phyloP scores from a whole-genome alignment of 1,284 basidiomycete genomes.

The Termitomyces sp. region DNA sequence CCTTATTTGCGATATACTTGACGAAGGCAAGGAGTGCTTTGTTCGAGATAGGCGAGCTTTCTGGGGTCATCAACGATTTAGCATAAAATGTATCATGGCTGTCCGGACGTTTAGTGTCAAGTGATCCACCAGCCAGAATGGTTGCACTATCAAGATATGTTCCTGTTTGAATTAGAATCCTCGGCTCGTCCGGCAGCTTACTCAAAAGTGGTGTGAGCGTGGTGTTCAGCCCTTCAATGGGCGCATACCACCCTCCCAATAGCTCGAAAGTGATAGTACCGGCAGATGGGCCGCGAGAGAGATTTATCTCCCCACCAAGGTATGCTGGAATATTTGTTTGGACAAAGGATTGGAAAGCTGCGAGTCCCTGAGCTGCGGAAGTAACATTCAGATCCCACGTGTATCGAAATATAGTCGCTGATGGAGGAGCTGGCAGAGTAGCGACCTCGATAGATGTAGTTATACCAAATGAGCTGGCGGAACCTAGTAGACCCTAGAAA shows the following conservation, averaged over 20 bases:
- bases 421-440: constrained; percentile 37
- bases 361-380: constrained; percentile 28
- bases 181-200: constrained; percentile 19
- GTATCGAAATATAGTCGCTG: constrained; percentile 34
- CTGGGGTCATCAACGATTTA: constrained; percentile 38
- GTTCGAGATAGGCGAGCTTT: constrained; percentile 27
- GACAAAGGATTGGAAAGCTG: constrained; percentile 34
- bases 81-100: constrained; percentile 40
- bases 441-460: constrained; percentile 38
- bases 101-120: constrained; percentile 30
- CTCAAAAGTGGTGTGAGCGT: constrained; percentile 26
- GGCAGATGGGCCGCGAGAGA: constrained; percentile 22
- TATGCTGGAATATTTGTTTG: constrained; percentile 29
- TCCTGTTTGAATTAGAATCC: constrained; percentile 21
- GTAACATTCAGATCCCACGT: constrained; percentile 30
- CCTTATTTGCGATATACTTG: constrained; percentile 30
- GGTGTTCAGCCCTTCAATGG: constrained; percentile 22
- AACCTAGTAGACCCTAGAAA: constrained; percentile 36
- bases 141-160: constrained; percentile 28
- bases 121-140: constrained; percentile 24
- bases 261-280: constrained; percentile 26
- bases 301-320: constrained; percentile 32
- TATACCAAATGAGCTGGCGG: constrained; percentile 43
- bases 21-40: constrained; percentile 28
- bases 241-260: constrained; percentile 29